Evolutionary conservation across 495 filamentous ascomycete genomes (phyloP).

Genomic region (Aspergillus nidulans): DNA sequence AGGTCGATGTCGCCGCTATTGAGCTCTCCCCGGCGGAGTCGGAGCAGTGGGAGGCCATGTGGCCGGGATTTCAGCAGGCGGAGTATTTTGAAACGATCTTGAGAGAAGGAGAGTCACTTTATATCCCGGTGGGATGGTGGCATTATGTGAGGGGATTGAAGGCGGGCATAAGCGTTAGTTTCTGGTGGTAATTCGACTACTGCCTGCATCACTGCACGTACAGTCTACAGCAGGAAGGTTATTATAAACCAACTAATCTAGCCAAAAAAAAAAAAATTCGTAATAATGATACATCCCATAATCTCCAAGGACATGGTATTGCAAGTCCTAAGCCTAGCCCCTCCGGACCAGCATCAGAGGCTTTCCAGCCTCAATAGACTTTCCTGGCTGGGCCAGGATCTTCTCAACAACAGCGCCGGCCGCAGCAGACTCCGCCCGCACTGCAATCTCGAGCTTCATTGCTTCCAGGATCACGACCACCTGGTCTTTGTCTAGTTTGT

Average conservation of each 20-base stretch:
- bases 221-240: not conserved
- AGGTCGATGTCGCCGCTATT: conserved; percentile 62
- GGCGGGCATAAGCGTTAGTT: conserved; percentile 91
- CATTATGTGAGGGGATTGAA: conserved; percentile 88
- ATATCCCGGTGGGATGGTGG: conserved; percentile 97
- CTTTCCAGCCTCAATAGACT: conserved; percentile 38
- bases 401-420: not conserved
- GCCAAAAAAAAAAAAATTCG: not conserved
- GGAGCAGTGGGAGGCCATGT: conserved; percentile 48
- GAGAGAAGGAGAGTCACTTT: conserved; percentile 75
- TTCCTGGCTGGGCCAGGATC: conserved; percentile 36
- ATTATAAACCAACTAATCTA: not conserved
- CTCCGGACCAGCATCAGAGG: conserved; percentile 28
- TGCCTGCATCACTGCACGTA: not conserved
- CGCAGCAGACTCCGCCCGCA: not conserved
- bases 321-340: not conserved
- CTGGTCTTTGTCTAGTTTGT: conserved; percentile 29
- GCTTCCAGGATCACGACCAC: conserved; percentile 46
- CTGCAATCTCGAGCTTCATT: conserved; percentile 48
- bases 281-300: not conserved
- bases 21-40: conserved; percentile 41
- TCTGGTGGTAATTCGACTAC: conserved; percentile 66
- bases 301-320: not conserved
- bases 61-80: conserved; percentile 54
- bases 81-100: conserved; percentile 76